These are phyloP conservation scores for Suillus subalutaceus DNA, from an alignment of 768 basidiomycete genomes.

Conservation along the genomic window DNA sequence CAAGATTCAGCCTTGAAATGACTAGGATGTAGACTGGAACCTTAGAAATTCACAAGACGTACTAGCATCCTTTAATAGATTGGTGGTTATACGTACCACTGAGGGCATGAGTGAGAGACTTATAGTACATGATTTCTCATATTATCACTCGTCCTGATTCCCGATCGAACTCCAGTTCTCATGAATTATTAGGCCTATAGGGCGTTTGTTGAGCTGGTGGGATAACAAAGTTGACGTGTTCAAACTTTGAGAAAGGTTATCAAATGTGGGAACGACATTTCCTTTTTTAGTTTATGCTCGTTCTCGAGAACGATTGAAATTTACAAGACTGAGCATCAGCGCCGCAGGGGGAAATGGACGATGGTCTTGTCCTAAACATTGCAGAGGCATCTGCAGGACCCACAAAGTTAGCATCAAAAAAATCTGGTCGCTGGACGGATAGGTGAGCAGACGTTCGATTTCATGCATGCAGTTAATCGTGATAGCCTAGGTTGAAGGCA, in stretches of 20 bases:
- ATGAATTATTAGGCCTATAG: too few species aligned
- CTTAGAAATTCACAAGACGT: too few species aligned
- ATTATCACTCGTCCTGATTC: too few species aligned
- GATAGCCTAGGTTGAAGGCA: slow-evolving; percentile 61
- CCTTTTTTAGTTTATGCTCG: slow-evolving; percentile 15
- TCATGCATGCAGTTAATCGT: slow-evolving; percentile 7
- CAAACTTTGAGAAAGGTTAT: slow-evolving; percentile 5
- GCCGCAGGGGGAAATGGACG: slow-evolving; percentile 55
- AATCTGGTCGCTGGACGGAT: slow-evolving; percentile 78
- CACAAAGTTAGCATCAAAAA: slow-evolving; percentile 40
- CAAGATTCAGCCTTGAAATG: too few species aligned
- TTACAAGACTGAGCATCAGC: neutral
- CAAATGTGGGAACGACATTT: slow-evolving; percentile 26
- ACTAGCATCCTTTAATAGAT: too few species aligned
- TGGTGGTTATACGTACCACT: too few species aligned
- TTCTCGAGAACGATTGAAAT: neutral
- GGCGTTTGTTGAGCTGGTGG: too few species aligned
- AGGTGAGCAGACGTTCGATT: slow-evolving; percentile 48
- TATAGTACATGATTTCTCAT: too few species aligned
- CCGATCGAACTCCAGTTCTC: too few species aligned
- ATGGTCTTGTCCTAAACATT: slow-evolving; percentile 77
- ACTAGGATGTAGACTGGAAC: too few species aligned
- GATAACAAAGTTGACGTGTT: slow-evolving; percentile 22
- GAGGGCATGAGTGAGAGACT: too few species aligned
- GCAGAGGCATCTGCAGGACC: slow-evolving; percentile 38